A percentile compares a stretch with the other conserved stretches of the same genome.
These are phyloP conservation scores for Glaciozyma antarctica DNA, from an alignment of 768 basidiomycete species.

Conservation along the genomic window DNA sequence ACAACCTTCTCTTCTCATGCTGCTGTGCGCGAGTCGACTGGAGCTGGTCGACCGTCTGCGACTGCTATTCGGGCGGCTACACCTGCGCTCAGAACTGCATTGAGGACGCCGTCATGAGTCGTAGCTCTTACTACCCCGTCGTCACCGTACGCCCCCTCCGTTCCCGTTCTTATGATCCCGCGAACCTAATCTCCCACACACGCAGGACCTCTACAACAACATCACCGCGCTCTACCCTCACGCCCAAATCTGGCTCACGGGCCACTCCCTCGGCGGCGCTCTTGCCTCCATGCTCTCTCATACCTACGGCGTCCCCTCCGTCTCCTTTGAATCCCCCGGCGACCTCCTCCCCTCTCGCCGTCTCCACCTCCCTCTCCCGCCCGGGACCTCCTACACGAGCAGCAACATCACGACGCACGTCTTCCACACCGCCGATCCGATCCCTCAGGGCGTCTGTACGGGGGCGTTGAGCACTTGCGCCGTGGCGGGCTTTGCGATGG, in stretches of 20 bases:
- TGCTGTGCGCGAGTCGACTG: constrained; percentile 93
- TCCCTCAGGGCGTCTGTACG: constrained; percentile 65
- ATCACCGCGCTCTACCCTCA: constrained; percentile 81
- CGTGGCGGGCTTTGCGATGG: constrained; percentile 75
- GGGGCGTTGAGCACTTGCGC: constrained; percentile 69
- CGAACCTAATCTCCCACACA: constrained; percentile 36
- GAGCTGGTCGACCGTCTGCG: constrained; percentile 87
- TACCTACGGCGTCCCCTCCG: constrained; percentile 86
- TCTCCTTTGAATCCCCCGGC: constrained; percentile 83
- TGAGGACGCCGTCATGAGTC: constrained; percentile 64
- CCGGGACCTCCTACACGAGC: constrained; percentile 37
- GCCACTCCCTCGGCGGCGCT: constrained; percentile 75
- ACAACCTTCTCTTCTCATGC: constrained; percentile 88
- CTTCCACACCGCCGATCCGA: constrained; percentile 88
- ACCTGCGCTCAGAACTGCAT: constrained; percentile 71
- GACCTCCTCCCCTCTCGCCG: constrained; percentile 69
- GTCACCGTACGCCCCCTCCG: constrained; percentile 49
- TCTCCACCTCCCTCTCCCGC: constrained; percentile 78
- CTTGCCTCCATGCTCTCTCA: constrained; percentile 72
- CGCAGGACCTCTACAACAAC: constrained; percentile 83
- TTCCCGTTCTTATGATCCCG: too few species aligned
- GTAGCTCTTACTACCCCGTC: constrained; percentile 77
- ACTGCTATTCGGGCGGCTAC: constrained; percentile 56
- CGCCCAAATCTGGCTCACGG: constrained; percentile 74
- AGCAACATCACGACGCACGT: constrained; percentile 53